Conservation (phyloP, 352 stramenopile species). For the Globisporangium cederbergense region DNA sequence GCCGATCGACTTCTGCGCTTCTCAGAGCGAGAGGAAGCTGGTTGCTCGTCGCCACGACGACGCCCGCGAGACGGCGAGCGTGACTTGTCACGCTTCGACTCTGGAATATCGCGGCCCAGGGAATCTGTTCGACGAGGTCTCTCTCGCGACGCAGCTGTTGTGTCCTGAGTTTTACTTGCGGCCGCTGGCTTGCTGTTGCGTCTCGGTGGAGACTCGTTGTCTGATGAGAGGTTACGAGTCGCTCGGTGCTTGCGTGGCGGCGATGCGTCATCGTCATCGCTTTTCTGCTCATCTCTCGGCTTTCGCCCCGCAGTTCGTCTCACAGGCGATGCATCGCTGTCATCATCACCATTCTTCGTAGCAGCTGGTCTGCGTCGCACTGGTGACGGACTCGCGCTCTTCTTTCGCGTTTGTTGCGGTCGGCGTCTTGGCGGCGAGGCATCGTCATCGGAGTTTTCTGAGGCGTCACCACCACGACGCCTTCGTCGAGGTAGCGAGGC, state of each 20-base stretch:
- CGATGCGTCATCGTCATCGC: conserved; percentile 19
- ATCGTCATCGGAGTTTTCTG: conserved; percentile 13
- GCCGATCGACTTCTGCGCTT: conserved; percentile 2
- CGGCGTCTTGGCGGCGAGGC: conserved; percentile 21
- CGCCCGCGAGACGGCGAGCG: neutral
- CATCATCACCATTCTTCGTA: conserved; percentile 3
- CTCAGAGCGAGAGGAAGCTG: conserved; percentile 1
- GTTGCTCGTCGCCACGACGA: neutral
- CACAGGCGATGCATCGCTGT: conserved; percentile 29
- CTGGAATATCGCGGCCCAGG: conserved; percentile 19
- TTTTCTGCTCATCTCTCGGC: conserved; percentile 2
- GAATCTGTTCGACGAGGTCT: conserved; percentile 20
- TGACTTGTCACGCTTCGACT: conserved; percentile 5
- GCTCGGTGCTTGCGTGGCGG: conserved; percentile 16
- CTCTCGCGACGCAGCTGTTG: neutral
- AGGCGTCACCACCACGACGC: neutral
- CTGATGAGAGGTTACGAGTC: neutral
- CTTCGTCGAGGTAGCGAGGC: conserved; percentile 27
- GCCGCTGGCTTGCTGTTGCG: neutral
- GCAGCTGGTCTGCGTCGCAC: neutral
- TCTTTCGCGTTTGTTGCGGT: neutral
- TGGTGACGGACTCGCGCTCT: neutral
- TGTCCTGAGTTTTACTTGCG: neutral
- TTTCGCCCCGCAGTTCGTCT: conserved; percentile 13
- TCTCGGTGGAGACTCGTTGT: neutral